Evolutionary conservation across 352 stramenopile species (phyloP).

Genomic region (Phytophthora sansomeana): DNA sequence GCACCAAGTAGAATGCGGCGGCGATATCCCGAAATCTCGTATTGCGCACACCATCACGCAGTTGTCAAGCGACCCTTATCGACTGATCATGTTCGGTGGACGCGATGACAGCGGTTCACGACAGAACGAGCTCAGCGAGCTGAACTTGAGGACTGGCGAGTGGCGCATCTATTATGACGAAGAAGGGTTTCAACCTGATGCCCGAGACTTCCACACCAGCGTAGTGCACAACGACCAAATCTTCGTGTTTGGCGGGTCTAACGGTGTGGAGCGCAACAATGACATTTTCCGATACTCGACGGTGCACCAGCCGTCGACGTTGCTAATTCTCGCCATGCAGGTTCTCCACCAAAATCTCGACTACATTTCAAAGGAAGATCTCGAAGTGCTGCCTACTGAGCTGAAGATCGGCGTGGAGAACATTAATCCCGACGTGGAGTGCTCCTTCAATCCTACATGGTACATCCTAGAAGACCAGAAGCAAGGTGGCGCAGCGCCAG

Average conservation of each 20-base stretch:
- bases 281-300: slow-evolving; percentile 79
- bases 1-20: slow-evolving; percentile 66
- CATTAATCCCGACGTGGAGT: slow-evolving; percentile 76
- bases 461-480: slow-evolving; percentile 64
- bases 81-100: slow-evolving; percentile 84
- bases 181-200: slow-evolving; percentile 71
- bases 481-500: slow-evolving; percentile 38
- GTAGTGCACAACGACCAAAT: slow-evolving; percentile 79
- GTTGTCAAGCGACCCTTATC: slow-evolving; percentile 48
- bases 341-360: slow-evolving; percentile 58
- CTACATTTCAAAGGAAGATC: slow-evolving; percentile 44
- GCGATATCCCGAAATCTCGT: slow-evolving; percentile 71
- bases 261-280: slow-evolving; percentile 86
- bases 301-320: slow-evolving; percentile 64
- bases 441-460: slow-evolving; percentile 73
- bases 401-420: slow-evolving; percentile 69
- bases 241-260: slow-evolving; percentile 86
- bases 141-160: slow-evolving; percentile 67
- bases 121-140: slow-evolving; percentile 76
- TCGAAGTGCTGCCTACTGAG: slow-evolving; percentile 67
- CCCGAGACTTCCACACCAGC: slow-evolving; percentile 84
- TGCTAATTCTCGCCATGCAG: slow-evolving; percentile 80
- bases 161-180: slow-evolving; percentile 73
- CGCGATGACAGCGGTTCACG: slow-evolving; percentile 74
- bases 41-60: slow-evolving; percentile 85